Percentiles rank a stretch among this genome's conserved stretches.
phyloP scores from a whole-genome alignment of 352 stramenopile genomes.

The Phytophthora citricola region DNA sequence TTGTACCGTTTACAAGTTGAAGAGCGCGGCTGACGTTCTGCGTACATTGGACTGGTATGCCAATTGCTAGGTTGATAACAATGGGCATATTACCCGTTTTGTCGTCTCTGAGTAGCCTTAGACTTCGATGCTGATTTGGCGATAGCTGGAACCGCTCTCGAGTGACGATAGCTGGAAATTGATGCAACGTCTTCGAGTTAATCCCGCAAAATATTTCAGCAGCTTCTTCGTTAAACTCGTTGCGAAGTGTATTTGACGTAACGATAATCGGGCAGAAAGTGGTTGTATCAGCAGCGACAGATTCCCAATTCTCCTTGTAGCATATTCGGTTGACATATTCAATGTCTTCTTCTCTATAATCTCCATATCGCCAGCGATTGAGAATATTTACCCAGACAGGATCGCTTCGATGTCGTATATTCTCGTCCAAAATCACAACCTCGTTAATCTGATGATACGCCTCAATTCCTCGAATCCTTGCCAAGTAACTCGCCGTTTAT shows the following conservation, averaged over 20 bases:
- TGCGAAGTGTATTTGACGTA: conserved; percentile 6
- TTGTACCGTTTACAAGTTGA: conserved; percentile 3
- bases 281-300: neutral
- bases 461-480: neutral
- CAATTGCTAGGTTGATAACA: conserved; percentile 1
- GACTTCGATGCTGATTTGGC: neutral
- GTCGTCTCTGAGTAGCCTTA: neutral
- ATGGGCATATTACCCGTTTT: conserved; percentile 11
- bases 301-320: neutral
- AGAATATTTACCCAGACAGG: neutral
- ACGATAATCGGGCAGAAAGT: conserved; percentile 10
- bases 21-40: conserved; percentile 4
- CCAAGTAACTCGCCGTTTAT: neutral
- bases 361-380: neutral
- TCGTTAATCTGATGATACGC: conserved; percentile 2
- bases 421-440: neutral
- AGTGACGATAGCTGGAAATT: too few species aligned
- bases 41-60: conserved; percentile 7
- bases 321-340: neutral
- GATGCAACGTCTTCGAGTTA: neutral
- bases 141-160: neutral
- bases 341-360: neutral
- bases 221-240: conserved; percentile 3
- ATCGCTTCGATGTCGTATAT: neutral
- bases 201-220: neutral